A percentile compares a stretch with the other conserved stretches of the same genome.
Conservation (phyloP, 176 grass and related monocot species). For the Aechmea fasciata region DNA sequence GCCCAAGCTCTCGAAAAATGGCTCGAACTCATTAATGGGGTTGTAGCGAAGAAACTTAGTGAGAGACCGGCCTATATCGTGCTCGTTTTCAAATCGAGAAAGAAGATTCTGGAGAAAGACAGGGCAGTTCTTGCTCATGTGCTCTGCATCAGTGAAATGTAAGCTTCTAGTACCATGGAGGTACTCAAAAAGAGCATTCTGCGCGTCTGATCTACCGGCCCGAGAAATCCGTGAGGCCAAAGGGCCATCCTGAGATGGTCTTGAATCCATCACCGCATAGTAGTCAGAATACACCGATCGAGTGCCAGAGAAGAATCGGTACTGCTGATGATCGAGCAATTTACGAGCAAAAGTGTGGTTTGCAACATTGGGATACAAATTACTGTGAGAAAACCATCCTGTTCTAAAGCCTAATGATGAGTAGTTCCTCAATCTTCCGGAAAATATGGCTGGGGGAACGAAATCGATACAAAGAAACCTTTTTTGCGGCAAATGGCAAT, state of each 20-base stretch:
- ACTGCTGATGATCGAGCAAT: background rate
- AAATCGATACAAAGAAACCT: background rate
- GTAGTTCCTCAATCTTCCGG: background rate
- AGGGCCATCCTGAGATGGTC: background rate
- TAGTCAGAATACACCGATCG: background rate
- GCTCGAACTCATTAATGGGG: constrained; percentile 58
- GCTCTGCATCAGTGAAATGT: constrained; percentile 30
- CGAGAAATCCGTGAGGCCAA: background rate
- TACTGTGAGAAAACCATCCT: too few species aligned
- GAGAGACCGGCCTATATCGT: constrained; percentile 18
- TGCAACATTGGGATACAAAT: too few species aligned
- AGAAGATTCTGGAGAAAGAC: constrained; percentile 30
- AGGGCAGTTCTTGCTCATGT: constrained; percentile 50
- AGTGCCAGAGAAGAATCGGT: background rate
- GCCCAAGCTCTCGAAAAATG: constrained; percentile 57
- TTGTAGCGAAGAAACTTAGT: constrained; percentile 33
- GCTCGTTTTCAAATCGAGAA: constrained; percentile 11
- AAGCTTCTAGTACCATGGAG: constrained; percentile 31
- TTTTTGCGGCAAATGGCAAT: constrained; percentile 11
- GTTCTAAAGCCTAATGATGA: too few species aligned
- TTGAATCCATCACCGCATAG: constrained; percentile 2
- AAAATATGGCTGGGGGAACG: background rate
- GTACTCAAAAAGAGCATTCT: constrained; percentile 38
- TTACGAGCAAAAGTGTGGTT: background rate
- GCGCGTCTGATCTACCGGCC: constrained; percentile 16